Conservation (phyloP, 805 yeast species). For the Blastobotrys peoriensis region DNA sequence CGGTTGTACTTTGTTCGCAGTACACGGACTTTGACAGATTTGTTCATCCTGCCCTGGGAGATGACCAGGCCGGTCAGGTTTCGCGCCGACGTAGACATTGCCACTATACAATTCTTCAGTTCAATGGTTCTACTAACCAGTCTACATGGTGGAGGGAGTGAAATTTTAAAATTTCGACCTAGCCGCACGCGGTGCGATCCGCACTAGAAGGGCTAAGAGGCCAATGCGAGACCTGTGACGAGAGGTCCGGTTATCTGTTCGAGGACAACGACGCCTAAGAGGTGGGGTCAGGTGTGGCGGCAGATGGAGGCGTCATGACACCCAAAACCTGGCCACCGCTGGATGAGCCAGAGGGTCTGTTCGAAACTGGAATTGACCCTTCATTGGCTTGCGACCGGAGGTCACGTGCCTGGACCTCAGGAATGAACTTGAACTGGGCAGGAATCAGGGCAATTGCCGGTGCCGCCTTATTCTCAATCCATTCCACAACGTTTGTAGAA, state of each 20-base stretch:
- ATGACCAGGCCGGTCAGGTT: slow-evolving; percentile 88
- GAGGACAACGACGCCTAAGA: too few species aligned
- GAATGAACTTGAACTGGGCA: slow-evolving; percentile 46
- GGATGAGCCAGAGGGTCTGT: neutral
- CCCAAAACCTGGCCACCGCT: neutral
- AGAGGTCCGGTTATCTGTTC: too few species aligned
- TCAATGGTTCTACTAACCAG: too few species aligned
- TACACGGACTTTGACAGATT: slow-evolving; percentile 90
- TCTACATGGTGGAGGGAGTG: too few species aligned
- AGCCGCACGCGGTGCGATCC: too few species aligned
- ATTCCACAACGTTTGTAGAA: slow-evolving; percentile 48
- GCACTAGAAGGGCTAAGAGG: too few species aligned
- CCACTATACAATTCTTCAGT: too few species aligned
- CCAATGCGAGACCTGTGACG: too few species aligned
- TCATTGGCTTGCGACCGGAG: slow-evolving; percentile 29
- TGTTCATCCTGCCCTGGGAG: slow-evolving; percentile 93
- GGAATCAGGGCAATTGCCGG: slow-evolving; percentile 50
- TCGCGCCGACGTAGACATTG: slow-evolving; percentile 93
- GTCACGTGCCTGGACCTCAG: slow-evolving; percentile 53
- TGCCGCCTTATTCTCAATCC: slow-evolving; percentile 54
- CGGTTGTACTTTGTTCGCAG: slow-evolving; percentile 69
- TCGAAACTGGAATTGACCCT: too few species aligned
- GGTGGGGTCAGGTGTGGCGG: too few species aligned
- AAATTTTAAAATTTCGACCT: slow-evolving; percentile 1
- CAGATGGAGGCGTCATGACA: too few species aligned